phyloP scores from a whole-genome alignment of 164 flowering plant genomes.

The Aristolochia californica region DNA sequence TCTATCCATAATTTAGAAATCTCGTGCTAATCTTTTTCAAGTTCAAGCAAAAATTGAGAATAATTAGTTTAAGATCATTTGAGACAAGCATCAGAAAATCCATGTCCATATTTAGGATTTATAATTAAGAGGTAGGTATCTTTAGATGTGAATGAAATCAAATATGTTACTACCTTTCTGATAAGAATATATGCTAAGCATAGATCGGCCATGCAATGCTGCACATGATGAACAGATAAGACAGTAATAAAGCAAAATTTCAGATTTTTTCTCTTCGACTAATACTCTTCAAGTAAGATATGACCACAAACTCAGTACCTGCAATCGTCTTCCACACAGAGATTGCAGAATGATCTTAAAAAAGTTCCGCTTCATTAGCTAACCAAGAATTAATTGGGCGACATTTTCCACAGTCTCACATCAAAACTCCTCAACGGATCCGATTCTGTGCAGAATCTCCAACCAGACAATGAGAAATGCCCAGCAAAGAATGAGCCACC shows the following conservation, averaged over 20 bases:
- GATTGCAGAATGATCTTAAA: constrained; percentile 21
- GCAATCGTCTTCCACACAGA: constrained; percentile 13
- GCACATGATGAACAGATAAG: neutral
- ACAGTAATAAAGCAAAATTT: neutral
- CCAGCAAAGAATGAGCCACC: no score
- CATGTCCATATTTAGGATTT: no score
- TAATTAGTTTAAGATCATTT: no score
- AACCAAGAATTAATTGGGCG: constrained; percentile 12
- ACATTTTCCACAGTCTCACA: constrained; percentile 17
- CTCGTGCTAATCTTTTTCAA: no score
- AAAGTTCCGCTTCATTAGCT: constrained; percentile 30
- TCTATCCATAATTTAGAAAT: neutral
- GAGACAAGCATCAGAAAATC: no score
- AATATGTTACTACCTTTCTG: neutral
- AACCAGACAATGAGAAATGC: neutral
- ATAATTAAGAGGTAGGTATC: neutral
- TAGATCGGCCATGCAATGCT: no score
- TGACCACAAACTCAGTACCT: constrained; percentile 19
- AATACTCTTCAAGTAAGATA: neutral
- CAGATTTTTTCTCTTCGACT: neutral
- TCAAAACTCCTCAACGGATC: neutral
- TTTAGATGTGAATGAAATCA: neutral
- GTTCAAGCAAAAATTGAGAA: no score
- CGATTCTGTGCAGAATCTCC: neutral
- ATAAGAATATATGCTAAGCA: no score